Evolutionary conservation across 2,329 filamentous ascomycete genomes (phyloP).

Genomic region (Aspergillus aculeatus): DNA sequence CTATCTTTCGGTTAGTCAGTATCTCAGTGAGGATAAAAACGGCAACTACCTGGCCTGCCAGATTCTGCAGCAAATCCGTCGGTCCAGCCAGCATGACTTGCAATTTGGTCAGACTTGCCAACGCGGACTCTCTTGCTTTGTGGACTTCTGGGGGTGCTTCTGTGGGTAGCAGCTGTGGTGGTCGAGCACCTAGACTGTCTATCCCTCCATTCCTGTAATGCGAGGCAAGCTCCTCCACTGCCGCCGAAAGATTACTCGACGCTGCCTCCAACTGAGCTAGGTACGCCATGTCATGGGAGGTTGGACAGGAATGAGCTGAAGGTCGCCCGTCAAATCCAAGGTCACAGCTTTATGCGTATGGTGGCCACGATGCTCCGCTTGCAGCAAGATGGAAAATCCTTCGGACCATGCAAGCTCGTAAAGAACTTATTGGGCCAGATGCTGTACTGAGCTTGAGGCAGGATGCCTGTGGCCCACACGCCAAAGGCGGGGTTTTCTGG

Average conservation of each 20-base stretch:
- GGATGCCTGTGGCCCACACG: too few species aligned
- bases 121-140: constrained; percentile 1
- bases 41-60: constrained; percentile 13
- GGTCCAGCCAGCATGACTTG: constrained; percentile 9
- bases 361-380: too few species aligned
- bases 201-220: neutral
- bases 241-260: neutral
- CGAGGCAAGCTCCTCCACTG: constrained; percentile 4
- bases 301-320: too few species aligned
- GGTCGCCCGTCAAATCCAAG: too few species aligned
- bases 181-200: neutral
- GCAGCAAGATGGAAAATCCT: too few species aligned
- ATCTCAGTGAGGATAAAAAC: too few species aligned
- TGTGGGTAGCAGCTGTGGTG: neutral
- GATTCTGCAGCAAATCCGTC: constrained; percentile 25
- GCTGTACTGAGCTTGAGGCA: too few species aligned
- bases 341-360: too few species aligned
- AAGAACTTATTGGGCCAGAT: too few species aligned
- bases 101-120: constrained; percentile 1
- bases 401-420: too few species aligned
- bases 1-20: neutral
- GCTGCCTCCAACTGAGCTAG: constrained; percentile 3
- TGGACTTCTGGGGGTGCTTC: constrained; percentile 4
- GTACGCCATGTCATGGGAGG: neutral
- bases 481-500: too few species aligned